These are phyloP conservation scores for Leccinellum albellum DNA, from an alignment of 768 basidiomycete genomes.

Conservation along the genomic window DNA sequence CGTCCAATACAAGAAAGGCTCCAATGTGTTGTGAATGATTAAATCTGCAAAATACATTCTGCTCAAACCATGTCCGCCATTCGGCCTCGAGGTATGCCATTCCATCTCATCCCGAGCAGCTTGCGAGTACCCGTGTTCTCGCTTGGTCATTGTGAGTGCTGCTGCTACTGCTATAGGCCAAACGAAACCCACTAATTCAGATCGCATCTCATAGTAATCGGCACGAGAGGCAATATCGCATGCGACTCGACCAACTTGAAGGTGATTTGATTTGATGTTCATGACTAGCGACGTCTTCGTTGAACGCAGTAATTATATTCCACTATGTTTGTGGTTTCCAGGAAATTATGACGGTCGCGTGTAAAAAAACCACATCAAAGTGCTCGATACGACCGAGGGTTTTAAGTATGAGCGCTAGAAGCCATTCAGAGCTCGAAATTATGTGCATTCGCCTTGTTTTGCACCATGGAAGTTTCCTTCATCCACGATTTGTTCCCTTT, in stretches of 20 bases:
- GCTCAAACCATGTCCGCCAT: constrained; percentile 21
- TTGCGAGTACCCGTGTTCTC: constrained; percentile 50
- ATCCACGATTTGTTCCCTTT: not conserved
- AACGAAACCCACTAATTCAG: not conserved
- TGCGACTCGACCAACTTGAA: constrained; percentile 54
- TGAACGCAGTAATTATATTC: not conserved
- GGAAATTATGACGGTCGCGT: constrained; percentile 54
- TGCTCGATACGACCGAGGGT: constrained; percentile 44
- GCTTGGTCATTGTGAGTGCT: constrained; percentile 44
- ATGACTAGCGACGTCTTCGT: not conserved
- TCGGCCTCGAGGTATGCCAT: constrained; percentile 37
- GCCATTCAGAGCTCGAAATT: constrained; percentile 53
- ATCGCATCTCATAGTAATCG: constrained; percentile 34
- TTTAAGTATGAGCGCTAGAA: constrained; percentile 33
- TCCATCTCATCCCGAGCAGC: constrained; percentile 44
- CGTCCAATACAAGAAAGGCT: no score
- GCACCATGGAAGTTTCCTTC: not conserved
- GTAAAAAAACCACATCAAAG: constrained; percentile 52
- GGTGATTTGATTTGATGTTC: constrained; percentile 17
- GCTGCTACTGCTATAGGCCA: not conserved
- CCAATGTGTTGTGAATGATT: no score
- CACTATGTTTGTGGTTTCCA: constrained; percentile 6
- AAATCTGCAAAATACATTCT: not conserved
- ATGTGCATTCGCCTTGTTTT: constrained; percentile 16
- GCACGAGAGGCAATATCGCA: constrained; percentile 42